Conservation (phyloP, 179 eudicot species). For the Patellifolia procumbens region DNA sequence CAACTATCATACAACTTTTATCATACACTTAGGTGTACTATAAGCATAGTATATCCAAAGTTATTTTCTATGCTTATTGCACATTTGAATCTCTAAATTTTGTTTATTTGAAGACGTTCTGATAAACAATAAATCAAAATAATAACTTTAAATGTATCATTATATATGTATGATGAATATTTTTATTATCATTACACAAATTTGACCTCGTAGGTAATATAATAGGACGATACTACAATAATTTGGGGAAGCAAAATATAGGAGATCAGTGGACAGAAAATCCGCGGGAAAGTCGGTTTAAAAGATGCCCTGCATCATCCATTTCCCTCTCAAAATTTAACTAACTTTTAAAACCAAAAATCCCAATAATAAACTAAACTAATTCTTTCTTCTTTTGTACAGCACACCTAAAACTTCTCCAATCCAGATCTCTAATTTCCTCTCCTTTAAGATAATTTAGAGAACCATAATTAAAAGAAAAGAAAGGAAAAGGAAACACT, state of each 20-base stretch:
- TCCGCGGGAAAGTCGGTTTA: conserved; percentile 16
- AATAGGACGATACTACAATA: neutral
- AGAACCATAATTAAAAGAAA: neutral
- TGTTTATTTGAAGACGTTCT: too few relatives aligned
- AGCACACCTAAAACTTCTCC: conserved; percentile 39
- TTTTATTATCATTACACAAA: neutral
- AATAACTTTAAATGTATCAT: too few relatives aligned
- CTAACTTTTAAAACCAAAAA: conserved; percentile 19
- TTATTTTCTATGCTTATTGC: too few relatives aligned
- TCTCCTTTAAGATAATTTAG: conserved; percentile 15
- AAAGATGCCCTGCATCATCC: neutral
- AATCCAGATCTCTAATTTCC: conserved; percentile 20
- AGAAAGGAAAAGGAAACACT: conserved; percentile 4
- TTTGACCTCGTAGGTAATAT: neutral
- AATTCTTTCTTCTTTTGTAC: neutral
- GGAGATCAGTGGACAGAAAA: neutral
- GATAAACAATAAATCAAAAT: too few relatives aligned
- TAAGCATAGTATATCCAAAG: too few relatives aligned
- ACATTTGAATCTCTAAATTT: too few relatives aligned
- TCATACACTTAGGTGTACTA: too few relatives aligned
- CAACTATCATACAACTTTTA: too few relatives aligned
- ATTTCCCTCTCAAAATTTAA: conserved; percentile 15
- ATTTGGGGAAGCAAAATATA: conserved; percentile 1
- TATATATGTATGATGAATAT: too few relatives aligned
- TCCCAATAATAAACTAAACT: conserved; percentile 33